These are phyloP conservation scores for Rhodotorula toruloides DNA, from an alignment of 768 basidiomycete genomes.

Conservation along the genomic window DNA sequence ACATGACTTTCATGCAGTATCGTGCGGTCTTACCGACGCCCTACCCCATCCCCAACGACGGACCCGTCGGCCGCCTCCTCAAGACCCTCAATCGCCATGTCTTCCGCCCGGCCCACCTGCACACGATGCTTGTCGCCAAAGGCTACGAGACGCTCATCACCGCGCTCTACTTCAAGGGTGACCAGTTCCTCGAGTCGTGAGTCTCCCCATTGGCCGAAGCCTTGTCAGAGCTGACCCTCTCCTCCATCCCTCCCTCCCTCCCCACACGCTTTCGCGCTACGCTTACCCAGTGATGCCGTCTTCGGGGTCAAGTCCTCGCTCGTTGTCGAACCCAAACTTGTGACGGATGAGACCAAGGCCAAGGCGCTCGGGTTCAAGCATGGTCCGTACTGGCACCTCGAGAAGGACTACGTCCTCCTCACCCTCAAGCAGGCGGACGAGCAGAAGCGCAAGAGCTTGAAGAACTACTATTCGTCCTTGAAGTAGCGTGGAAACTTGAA, in stretches of 20 bases:
- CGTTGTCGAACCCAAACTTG: constrained; percentile 59
- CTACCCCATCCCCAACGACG: constrained; percentile 40
- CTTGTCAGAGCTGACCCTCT: not conserved
- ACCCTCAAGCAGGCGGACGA: constrained; percentile 50
- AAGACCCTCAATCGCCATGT: constrained; percentile 59
- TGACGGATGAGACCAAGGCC: constrained; percentile 59
- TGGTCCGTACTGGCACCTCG: constrained; percentile 54
- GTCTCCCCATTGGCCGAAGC: not conserved
- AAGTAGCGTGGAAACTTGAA: not conserved
- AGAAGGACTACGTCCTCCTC: constrained; percentile 52
- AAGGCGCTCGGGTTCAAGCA: constrained; percentile 55
- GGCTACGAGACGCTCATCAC: constrained; percentile 70
- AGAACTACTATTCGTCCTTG: constrained; percentile 16
- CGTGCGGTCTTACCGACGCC: constrained; percentile 38
- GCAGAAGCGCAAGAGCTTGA: constrained; percentile 17
- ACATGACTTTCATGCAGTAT: constrained; percentile 7
- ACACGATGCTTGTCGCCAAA: constrained; percentile 54
- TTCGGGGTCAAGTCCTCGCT: constrained; percentile 77
- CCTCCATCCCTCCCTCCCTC: not conserved
- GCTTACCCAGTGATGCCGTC: constrained; percentile 55
- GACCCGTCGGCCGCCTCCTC: constrained; percentile 50
- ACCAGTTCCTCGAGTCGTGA: constrained; percentile 54
- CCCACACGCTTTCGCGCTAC: not conserved
- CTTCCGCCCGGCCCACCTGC: constrained; percentile 74
- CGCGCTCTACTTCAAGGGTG: constrained; percentile 67